A percentile compares a stretch with the other conserved stretches of the same genome.
These are phyloP conservation scores for Tagetes patula DNA, from an alignment of 129 eudicot genomes.

Conservation along the genomic window DNA sequence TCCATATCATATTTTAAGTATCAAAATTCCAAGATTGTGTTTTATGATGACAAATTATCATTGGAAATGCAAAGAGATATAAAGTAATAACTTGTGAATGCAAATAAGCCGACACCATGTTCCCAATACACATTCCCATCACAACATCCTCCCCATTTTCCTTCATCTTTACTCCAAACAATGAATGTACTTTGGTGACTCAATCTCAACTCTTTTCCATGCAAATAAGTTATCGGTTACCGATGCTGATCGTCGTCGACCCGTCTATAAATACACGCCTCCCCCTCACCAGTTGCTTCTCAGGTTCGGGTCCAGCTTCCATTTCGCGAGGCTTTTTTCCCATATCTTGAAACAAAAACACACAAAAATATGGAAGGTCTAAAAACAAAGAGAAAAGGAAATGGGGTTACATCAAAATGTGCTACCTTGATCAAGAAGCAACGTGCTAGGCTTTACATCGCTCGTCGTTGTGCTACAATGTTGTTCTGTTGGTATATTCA, in stretches of 20 bases:
- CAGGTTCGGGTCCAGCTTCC: slow-evolving; percentile 69
- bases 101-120: slow-evolving; percentile 50
- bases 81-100: slow-evolving; percentile 36
- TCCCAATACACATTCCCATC: slow-evolving; percentile 43
- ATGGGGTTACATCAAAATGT: slow-evolving; percentile 65
- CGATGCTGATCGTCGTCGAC: slow-evolving; percentile 41
- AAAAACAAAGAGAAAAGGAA: slow-evolving; percentile 46
- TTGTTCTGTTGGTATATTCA: slow-evolving; percentile 89
- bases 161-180: slow-evolving; percentile 29
- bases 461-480: slow-evolving; percentile 93
- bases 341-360: slow-evolving; percentile 18
- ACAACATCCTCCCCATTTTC: slow-evolving; percentile 35
- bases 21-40: slow-evolving; percentile 29
- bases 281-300: slow-evolving; percentile 20
- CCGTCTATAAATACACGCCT: slow-evolving; percentile 43
- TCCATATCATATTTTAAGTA: background rate
- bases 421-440: slow-evolving; percentile 78
- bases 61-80: slow-evolving; percentile 28
- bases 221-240: slow-evolving; percentile 53
- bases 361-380: slow-evolving; percentile 35
- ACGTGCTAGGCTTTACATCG: slow-evolving; percentile 77
- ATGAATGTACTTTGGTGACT: slow-evolving; percentile 28
- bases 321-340: slow-evolving; percentile 52
- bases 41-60: slow-evolving; percentile 15
- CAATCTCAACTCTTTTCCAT: slow-evolving; percentile 42